A percentile compares a stretch with the other conserved stretches of the same genome.
phyloP scores from a whole-genome alignment of 192 early-diverging fungal genomes.

The Coemansia sp. region DNA sequence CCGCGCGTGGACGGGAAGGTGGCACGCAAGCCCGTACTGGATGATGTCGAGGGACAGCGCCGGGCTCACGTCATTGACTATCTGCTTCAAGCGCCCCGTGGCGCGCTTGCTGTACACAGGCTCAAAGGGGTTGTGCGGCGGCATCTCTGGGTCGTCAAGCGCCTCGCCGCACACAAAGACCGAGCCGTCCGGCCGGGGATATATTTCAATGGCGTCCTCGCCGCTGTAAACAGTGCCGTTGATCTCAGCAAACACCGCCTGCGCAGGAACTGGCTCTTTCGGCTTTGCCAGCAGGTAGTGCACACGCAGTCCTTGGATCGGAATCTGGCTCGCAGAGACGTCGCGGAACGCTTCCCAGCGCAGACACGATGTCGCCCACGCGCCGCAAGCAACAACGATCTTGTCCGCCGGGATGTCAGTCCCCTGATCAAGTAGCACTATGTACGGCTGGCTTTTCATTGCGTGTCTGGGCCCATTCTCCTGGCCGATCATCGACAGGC shows the following conservation, averaged over 20 bases:
- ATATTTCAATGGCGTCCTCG: conserved; percentile 54
- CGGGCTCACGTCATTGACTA: conserved; percentile 45
- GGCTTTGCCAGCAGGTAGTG: conserved; percentile 49
- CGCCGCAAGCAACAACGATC: conserved; percentile 50
- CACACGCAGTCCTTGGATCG: conserved; percentile 52
- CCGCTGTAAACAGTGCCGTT: conserved; percentile 54
- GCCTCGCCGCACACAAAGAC: conserved; percentile 56
- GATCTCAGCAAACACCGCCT: conserved; percentile 54
- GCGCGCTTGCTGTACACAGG: conserved; percentile 51
- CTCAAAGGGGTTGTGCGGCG: conserved; percentile 53
- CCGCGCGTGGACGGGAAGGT: conserved; percentile 45
- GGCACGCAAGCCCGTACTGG: conserved; percentile 48
- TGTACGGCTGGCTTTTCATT: conserved; percentile 32
- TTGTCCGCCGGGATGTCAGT: conserved; percentile 45
- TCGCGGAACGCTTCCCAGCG: conserved; percentile 54
- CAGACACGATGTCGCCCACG: conserved; percentile 47
- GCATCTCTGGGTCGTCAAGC: conserved; percentile 51
- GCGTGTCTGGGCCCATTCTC: background rate
- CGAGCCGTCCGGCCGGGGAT: conserved; percentile 48
- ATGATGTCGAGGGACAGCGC: conserved; percentile 40
- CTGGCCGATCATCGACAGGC: conserved; percentile 1
- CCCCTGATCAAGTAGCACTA: conserved; percentile 40
- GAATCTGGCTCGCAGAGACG: conserved; percentile 52
- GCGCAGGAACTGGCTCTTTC: conserved; percentile 32
- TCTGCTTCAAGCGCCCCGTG: conserved; percentile 46